Evolutionary conservation across 441 rosid species (phyloP).

Genomic region (Adansonia grandidieri): DNA sequence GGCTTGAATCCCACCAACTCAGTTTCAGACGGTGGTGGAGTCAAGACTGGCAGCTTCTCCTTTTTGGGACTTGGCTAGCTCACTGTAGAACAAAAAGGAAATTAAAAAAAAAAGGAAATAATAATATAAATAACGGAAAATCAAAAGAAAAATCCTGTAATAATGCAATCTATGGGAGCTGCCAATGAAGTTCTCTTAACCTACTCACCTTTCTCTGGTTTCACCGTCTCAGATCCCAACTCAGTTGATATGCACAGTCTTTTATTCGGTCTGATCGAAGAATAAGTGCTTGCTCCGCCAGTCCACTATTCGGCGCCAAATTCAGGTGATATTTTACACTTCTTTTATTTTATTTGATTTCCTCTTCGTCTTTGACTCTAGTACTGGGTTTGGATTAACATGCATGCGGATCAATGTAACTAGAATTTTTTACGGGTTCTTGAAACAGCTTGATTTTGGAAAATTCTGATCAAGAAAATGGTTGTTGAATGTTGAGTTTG

Average conservation of each 20-base stretch:
- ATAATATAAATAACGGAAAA: neutral
- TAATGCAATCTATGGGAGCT: neutral
- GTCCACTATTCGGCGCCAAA: neutral
- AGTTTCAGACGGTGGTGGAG: constrained; percentile 7
- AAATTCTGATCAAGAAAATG: neutral
- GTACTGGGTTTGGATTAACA: neutral
- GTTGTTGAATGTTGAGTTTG: neutral
- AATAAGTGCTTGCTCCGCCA: constrained; percentile 12
- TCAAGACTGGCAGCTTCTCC: constrained; percentile 33
- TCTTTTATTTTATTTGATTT: neutral
- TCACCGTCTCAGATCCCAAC: constrained; percentile 30
- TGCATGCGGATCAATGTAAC: constrained; percentile 29
- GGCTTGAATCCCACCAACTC: neutral
- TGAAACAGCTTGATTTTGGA: neutral
- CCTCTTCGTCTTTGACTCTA: neutral
- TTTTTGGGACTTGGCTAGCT: constrained; percentile 16
- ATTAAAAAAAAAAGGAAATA: neutral
- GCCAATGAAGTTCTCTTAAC: constrained; percentile 26
- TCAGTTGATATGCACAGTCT: constrained; percentile 8
- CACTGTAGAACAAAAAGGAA: neutral
- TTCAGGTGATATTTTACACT: constrained; percentile 33
- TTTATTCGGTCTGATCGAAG: constrained; percentile 23
- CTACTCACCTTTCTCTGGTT: constrained; percentile 45
- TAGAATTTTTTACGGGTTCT: neutral
- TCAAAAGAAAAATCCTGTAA: neutral